These are phyloP conservation scores for Pseudomonodictys pantanalensis DNA, from an alignment of 495 filamentous ascomycete species.

Conservation along the genomic window DNA sequence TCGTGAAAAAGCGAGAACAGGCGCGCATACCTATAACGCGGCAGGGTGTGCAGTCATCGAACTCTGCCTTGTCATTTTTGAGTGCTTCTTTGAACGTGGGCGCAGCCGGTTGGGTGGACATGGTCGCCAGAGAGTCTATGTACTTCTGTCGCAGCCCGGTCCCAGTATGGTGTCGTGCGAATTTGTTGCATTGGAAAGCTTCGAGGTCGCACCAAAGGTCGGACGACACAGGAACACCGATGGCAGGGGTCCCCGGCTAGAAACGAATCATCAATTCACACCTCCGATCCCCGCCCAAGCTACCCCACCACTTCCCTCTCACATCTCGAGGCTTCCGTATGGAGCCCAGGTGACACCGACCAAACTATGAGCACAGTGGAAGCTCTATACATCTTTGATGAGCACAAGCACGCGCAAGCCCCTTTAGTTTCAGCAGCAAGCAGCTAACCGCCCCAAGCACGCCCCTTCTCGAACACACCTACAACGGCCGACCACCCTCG, in stretches of 20 bases:
- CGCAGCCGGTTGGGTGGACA: background rate
- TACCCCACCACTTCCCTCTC: background rate
- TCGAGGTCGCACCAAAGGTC: background rate
- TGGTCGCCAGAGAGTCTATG: background rate
- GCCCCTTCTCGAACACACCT: constrained; percentile 66
- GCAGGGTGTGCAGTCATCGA: constrained; percentile 42
- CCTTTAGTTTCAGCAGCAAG: constrained; percentile 19
- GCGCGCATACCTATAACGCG: constrained; percentile 39
- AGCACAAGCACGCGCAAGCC: constrained; percentile 64
- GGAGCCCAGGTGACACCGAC: constrained; percentile 2
- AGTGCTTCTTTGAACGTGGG: constrained; percentile 26
- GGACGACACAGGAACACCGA: background rate
- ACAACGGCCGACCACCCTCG: constrained; percentile 71
- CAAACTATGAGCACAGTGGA: constrained; percentile 66
- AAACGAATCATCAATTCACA: constrained; percentile 9
- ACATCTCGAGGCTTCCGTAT: background rate
- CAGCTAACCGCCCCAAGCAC: constrained; percentile 47
- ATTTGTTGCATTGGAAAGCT: background rate
- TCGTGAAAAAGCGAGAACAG: background rate
- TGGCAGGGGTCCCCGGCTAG: constrained; percentile 8
- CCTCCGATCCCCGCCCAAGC: constrained; percentile 17
- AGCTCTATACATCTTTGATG: constrained; percentile 94
- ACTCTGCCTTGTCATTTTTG: constrained; percentile 23
- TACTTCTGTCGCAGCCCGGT: too few species aligned
- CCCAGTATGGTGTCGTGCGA: too few species aligned